Conservation (phyloP, 257 asterid genomes). For the Gardenia jasminoides region DNA sequence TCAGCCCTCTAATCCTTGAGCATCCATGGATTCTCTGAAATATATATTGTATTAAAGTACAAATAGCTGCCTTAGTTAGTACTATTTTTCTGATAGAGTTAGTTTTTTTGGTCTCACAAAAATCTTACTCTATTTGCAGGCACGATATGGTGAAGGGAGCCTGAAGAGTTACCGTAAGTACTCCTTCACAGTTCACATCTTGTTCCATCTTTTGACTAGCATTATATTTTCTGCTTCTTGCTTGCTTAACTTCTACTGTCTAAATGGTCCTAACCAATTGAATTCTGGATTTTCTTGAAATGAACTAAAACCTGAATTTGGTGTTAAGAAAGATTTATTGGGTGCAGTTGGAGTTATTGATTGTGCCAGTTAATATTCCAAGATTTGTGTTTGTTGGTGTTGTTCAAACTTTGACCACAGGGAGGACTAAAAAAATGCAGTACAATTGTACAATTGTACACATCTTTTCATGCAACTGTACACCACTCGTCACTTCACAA, state of each 20-base stretch:
- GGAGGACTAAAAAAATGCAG: too few relatives aligned
- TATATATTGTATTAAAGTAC: neutral
- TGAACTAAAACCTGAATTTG: neutral
- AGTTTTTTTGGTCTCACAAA: neutral
- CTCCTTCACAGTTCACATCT: neutral
- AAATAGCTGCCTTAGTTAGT: too few relatives aligned
- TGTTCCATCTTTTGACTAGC: neutral
- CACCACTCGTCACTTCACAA: too few relatives aligned
- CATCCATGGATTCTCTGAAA: too few relatives aligned
- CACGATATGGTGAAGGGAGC: conserved; percentile 32
- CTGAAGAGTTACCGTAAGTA: conserved; percentile 25
- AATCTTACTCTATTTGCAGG: conserved; percentile 8
- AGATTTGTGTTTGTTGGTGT: too few relatives aligned
- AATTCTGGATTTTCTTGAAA: too few relatives aligned
- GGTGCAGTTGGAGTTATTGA: neutral
- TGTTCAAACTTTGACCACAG: too few relatives aligned
- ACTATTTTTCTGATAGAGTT: too few relatives aligned
- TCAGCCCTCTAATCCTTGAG: neutral
- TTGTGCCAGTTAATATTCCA: too few relatives aligned
- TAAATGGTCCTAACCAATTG: too few relatives aligned
- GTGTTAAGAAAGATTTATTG: neutral
- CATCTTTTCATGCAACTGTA: too few relatives aligned
- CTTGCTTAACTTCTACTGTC: neutral
- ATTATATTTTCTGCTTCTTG: neutral
- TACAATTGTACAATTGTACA: too few relatives aligned